A percentile compares a stretch with the other conserved stretches of the same genome.
Evolutionary conservation across 2,329 filamentous ascomycete species (phyloP).

Genomic region (Teratosphaeriaceae sp.): DNA sequence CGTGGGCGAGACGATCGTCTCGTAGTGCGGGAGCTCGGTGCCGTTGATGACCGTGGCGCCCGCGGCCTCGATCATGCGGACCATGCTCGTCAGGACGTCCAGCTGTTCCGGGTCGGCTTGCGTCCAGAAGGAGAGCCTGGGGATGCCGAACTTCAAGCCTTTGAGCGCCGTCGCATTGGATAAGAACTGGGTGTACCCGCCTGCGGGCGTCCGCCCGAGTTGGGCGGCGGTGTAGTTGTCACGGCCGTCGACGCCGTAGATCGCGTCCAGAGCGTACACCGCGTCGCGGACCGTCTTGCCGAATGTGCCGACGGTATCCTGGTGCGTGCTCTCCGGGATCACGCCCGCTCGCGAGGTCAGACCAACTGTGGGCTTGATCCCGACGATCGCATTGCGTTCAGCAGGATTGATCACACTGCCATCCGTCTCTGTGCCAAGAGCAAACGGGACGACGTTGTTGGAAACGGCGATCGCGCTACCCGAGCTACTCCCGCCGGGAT

Average conservation of each 20-base stretch:
- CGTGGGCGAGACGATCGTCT: conserved; percentile 55
- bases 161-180: conserved; percentile 48
- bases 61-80: conserved; percentile 50
- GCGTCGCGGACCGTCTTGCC: conserved; percentile 64
- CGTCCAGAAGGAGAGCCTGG: conserved; percentile 66
- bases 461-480: conserved; percentile 60
- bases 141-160: conserved; percentile 61
- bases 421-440: conserved; percentile 69
- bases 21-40: conserved; percentile 59
- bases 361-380: conserved; percentile 70
- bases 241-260: conserved; percentile 55
- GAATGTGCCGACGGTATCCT: conserved; percentile 64
- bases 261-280: conserved; percentile 58
- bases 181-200: conserved; percentile 54
- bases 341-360: conserved; percentile 54
- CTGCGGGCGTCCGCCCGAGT: conserved; percentile 45
- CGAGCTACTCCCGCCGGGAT: conserved; percentile 62
- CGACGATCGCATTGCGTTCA: conserved; percentile 61
- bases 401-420: conserved; percentile 64
- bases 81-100: conserved; percentile 40
- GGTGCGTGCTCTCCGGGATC: conserved; percentile 59
- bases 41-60: conserved; percentile 64
- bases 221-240: conserved; percentile 63
- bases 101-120: conserved; percentile 52
- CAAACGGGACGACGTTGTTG: conserved; percentile 54